These are phyloP conservation scores for Aphanomyces invadans DNA, from an alignment of 352 stramenopile species.

Conservation along the genomic window DNA sequence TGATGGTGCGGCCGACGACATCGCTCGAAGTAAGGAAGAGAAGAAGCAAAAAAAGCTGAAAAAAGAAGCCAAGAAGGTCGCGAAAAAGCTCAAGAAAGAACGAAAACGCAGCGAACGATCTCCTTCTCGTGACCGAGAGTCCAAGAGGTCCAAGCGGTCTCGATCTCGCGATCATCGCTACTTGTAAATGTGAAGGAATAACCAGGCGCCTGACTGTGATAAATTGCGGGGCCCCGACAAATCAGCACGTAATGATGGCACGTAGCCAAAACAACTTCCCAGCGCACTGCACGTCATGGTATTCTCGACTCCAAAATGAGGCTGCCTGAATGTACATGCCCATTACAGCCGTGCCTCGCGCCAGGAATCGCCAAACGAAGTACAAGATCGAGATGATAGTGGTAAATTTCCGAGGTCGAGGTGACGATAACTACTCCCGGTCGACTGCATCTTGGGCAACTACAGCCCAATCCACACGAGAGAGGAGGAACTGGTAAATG, in stretches of 20 bases:
- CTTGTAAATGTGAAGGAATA: too few species aligned
- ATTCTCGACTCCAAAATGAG: too few species aligned
- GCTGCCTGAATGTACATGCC: too few species aligned
- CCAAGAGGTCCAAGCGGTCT: conserved; percentile 1
- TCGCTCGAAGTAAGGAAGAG: conserved; percentile 32
- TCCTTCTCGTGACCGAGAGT: background rate
- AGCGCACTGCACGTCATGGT: too few species aligned
- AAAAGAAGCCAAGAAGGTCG: conserved; percentile 37
- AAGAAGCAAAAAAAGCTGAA: conserved; percentile 51
- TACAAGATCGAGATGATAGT: too few species aligned
- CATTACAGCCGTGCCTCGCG: too few species aligned
- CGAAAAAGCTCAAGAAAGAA: conserved; percentile 61
- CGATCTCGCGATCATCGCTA: conserved; percentile 8
- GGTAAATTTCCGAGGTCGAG: too few species aligned
- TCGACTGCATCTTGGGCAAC: conserved; percentile 17
- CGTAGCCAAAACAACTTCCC: too few species aligned
- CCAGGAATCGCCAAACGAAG: too few species aligned
- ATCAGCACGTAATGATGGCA: too few species aligned
- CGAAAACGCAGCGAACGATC: background rate
- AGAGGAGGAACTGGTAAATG: conserved; percentile 29
- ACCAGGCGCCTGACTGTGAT: too few species aligned
- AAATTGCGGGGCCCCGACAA: too few species aligned
- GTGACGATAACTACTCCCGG: conserved; percentile 11
- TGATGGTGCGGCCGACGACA: background rate
- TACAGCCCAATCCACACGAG: conserved; percentile 2